Conservation (phyloP, 73 alveolate genomes). For the Halteria grandinella region DNA sequence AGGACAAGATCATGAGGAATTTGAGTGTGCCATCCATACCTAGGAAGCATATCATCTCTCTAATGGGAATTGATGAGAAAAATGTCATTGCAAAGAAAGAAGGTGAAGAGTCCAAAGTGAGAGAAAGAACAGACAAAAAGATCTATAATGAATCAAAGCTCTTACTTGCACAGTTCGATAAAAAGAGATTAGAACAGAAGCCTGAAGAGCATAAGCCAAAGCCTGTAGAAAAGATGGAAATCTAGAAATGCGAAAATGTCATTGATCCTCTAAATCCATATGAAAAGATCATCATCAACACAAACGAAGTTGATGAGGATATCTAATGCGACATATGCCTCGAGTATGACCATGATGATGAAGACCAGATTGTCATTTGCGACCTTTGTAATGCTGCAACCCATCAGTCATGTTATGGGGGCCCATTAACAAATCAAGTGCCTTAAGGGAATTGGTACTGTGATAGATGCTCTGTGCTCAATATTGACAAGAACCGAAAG, state of each 20-base stretch:
- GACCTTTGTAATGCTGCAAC: slow-evolving; percentile 37
- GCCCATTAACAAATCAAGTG: background rate
- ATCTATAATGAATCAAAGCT: background rate
- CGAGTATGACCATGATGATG: slow-evolving; percentile 42
- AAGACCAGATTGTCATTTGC: slow-evolving; percentile 51
- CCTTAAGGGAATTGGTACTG: slow-evolving; percentile 62
- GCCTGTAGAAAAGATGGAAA: background rate
- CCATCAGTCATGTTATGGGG: slow-evolving; percentile 53
- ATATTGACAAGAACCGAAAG: background rate
- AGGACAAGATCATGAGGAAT: too few relatives aligned
- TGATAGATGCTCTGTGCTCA: slow-evolving; percentile 28
- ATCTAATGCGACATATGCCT: slow-evolving; percentile 44
- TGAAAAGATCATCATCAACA: background rate
- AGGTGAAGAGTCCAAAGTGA: background rate
- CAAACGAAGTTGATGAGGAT: slow-evolving; percentile 37
- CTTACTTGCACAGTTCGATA: background rate
- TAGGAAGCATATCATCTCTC: background rate
- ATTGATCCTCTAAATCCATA: slow-evolving; percentile 7
- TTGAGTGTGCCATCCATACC: background rate
- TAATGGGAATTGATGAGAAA: background rate
- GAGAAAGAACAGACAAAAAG: background rate
- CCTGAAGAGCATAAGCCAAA: background rate
- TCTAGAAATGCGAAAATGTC: background rate
- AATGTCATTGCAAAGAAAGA: background rate
- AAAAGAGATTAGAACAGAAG: background rate